These are phyloP conservation scores for Blastocystis sp. DNA, from an alignment of 352 stramenopile species.

Conservation along the genomic window DNA sequence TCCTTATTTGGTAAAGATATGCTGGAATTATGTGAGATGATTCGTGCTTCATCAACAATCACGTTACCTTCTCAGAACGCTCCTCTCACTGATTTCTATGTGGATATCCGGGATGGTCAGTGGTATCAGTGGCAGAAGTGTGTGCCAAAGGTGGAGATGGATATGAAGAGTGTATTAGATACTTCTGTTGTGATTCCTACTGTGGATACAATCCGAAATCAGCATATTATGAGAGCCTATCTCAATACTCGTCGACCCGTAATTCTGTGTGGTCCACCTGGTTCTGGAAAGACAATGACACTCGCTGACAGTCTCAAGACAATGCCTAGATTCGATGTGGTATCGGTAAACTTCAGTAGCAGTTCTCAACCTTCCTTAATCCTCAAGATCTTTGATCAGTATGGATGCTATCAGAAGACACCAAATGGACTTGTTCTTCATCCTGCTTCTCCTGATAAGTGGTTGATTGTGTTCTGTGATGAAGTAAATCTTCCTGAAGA, in stretches of 20 bases:
- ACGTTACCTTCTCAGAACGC: slow-evolving; percentile 78
- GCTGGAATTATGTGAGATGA: slow-evolving; percentile 85
- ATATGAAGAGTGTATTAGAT: slow-evolving; percentile 81
- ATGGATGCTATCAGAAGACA: slow-evolving; percentile 96
- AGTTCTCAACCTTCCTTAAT: slow-evolving; percentile 96
- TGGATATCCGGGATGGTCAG: slow-evolving; percentile 92
- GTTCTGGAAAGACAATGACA: slow-evolving; percentile 99
- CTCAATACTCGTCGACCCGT: slow-evolving; percentile 90
- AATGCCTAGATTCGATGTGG: slow-evolving; percentile 94
- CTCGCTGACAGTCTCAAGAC: slow-evolving; percentile 92
- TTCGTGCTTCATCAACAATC: slow-evolving; percentile 81
- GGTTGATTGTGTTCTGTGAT: slow-evolving; percentile 99
- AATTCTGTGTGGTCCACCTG: slow-evolving; percentile 94
- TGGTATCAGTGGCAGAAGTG: slow-evolving; percentile 90
- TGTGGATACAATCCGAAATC: slow-evolving; percentile 96
- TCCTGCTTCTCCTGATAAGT: slow-evolving; percentile 83
- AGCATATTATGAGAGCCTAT: slow-evolving; percentile 93
- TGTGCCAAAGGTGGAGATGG: slow-evolving; percentile 94
- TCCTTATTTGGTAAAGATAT: slow-evolving; percentile 88
- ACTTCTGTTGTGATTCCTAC: slow-evolving; percentile 89
- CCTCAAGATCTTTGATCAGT: slow-evolving; percentile 91
- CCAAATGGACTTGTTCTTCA: slow-evolving; percentile 91
- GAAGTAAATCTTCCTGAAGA: slow-evolving; percentile 98
- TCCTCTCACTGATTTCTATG: slow-evolving; percentile 89
- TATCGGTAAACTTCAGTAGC: slow-evolving; percentile 97